Evolutionary conservation across 257 asterid species (phyloP), one percentile per base, ranked within the genome.

Genomic region (Solanum chiquidenum): DNA sequence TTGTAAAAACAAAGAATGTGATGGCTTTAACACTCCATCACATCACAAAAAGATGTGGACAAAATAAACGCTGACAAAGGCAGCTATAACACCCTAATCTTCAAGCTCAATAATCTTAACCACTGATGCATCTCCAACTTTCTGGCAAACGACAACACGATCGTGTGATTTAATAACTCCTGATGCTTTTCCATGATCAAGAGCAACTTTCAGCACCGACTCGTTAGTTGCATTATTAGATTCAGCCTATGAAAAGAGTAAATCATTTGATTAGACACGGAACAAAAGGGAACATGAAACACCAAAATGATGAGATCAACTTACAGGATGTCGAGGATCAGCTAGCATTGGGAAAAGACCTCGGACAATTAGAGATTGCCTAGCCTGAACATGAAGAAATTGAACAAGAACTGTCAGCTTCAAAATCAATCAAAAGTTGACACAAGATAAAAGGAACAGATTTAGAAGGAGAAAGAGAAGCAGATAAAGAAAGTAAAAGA

Each of bases 341-440:
- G 99, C 99, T 29, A 96, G 96, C 97, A 94, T 91, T 44, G 99
- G 98, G 89, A 95, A 94, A 64, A 96, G 98, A 66, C 99, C 98
- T 23, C 99, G 93, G 83, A 96, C 98, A 73, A 95, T 88, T 71
- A 95, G 99, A 55, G 98, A 96, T 87, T 96, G 99, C 92, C 99
- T 96, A 62, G 99, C 98, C 98, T 95, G 92, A 83, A 69, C 40
- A 87, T 42, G 35, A 80, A 49, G 60, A 73, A 69, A 42, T 25
- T 68, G 29, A 85, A 84, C 29, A 10, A 21, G 20, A 75, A 21
- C 60, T 12, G 12, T 76, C 60, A 76, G 60, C 60, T 40, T 76
- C 35, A n/a, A 21, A n/a, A 9, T 40, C 35, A n/a, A 76, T 76
- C 83, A 79, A 44, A 42, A 42, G 64, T 79, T 2, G 21, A 25